Percentiles rank a stretch among this genome's conserved stretches.
Conservation (phyloP, 2,329 filamentous ascomycete species). For the Diaporthe eres region DNA sequence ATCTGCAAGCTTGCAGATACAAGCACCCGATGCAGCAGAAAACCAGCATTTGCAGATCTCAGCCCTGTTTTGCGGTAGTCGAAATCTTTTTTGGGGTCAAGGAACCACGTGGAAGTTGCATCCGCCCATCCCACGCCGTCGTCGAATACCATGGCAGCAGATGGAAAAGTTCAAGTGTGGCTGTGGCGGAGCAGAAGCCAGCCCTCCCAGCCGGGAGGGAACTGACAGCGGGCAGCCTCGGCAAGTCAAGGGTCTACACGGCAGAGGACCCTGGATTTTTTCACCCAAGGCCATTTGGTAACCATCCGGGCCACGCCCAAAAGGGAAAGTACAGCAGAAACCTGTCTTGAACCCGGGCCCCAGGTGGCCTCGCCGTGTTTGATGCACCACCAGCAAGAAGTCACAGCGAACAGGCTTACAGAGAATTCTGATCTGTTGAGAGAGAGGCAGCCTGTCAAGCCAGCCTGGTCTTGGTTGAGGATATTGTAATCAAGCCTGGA, state of each 20-base stretch:
- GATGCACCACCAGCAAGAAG: constrained; percentile 8
- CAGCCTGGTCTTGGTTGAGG: background rate
- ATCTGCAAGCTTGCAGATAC: background rate
- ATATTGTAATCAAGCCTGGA: constrained; percentile 5
- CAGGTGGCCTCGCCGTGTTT: constrained; percentile 5
- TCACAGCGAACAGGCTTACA: background rate
- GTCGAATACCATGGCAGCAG: constrained; percentile 20
- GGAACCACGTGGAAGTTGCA: constrained; percentile 26
- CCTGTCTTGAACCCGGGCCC: constrained; percentile 14
- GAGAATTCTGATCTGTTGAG: background rate
- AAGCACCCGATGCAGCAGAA: background rate
- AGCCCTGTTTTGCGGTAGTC: background rate
- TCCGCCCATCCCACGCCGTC: background rate
- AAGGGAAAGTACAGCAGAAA: constrained; percentile 29
- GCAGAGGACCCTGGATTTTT: constrained; percentile 18
- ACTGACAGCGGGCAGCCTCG: constrained; percentile 28
- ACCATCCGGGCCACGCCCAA: background rate
- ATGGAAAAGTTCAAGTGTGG: constrained; percentile 11
- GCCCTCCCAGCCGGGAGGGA: background rate
- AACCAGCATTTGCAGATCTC: constrained; percentile 12
- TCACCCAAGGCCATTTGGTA: background rate
- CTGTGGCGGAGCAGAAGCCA: background rate
- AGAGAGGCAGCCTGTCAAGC: constrained; percentile 17
- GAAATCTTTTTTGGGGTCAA: background rate
- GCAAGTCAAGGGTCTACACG: constrained; percentile 11